Base-by-base conservation (phyloP, 495 filamentous ascomycete genomes). In the Immersiella caudata region DNA sequence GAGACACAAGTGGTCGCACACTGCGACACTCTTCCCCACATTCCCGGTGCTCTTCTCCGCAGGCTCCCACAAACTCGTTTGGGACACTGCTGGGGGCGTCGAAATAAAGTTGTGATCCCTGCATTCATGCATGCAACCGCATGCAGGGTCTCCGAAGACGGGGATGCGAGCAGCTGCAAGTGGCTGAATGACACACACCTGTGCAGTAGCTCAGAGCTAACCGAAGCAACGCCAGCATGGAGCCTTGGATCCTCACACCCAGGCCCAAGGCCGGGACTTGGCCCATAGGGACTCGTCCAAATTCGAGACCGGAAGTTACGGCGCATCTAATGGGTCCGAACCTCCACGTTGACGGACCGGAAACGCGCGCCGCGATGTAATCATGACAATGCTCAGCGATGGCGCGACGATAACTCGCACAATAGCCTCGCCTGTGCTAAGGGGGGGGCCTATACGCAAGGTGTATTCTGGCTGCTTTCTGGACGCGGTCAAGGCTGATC, bases 21-120 rank as follows among this genome's bases (percentile, higher is more conserved):
- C 25, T 33, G 57, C 29, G n/a, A 20, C 29, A 20, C 25, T 22
- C 1, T 6, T 35, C 35, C n/a, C 26, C 24, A 27, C 57, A 9
- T 25, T 1, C 24, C 2, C 57, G 57, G 20, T 60, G 18, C 29
- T 29, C 27, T 60, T 20, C 25, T 27, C n/a, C 29, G 57, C 26
- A 60, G 11, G 18, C 11, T 60, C 60, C 29, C 33, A 21, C 25
- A 46, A n/a, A 27, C 8, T 33, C 29, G 29, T 8, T 49, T 27
- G 33, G 24, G 16, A 40, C 60, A 49, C 27, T 46, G 40, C 40
- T 14, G 36, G 50, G 54, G 52, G 64, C 52, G 68, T 73, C 65
- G 35, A 68, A 71, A 69, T 73, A 75, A 64, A 69, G 73, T 75
- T 75, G 68, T 1, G 24, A 69, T 59, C 69, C 69, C 54, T 68